Percentiles rank a stretch among this genome's conserved stretches.
Evolutionary conservation across 73 alveolate species (phyloP).

Genomic region (Tetrahymena malaccensis): DNA sequence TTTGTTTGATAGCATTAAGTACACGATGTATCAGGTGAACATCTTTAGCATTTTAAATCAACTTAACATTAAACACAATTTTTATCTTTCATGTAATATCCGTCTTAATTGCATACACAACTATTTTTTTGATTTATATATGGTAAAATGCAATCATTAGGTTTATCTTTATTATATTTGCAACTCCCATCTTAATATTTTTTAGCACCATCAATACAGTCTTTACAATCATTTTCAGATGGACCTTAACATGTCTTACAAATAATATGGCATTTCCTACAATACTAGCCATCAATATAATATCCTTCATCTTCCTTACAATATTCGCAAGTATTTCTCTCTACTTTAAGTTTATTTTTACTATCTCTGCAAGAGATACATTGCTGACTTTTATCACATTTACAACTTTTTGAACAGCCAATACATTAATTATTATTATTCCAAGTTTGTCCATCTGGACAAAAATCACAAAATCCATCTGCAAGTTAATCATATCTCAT

Average conservation of each 20-base stretch:
- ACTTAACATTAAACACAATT: background rate
- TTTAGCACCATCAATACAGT: background rate
- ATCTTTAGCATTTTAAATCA: background rate
- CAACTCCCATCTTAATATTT: background rate
- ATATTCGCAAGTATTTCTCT: background rate
- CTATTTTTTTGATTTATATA: background rate
- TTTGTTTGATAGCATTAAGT: background rate
- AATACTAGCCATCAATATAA: background rate
- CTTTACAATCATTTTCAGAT: background rate
- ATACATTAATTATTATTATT: background rate
- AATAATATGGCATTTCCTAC: background rate
- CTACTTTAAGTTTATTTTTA: background rate
- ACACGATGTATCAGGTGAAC: background rate
- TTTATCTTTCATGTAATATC: background rate
- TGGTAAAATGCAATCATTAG: background rate
- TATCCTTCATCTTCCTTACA: background rate
- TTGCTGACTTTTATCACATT: background rate
- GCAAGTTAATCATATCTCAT: background rate
- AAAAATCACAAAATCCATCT: background rate
- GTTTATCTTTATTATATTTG: background rate
- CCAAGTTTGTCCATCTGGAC: background rate
- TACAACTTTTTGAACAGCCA: background rate
- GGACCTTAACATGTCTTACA: background rate
- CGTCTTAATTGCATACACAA: background rate
- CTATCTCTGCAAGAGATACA: background rate